Evolutionary conservation across 495 filamentous ascomycete genomes (phyloP).

Genomic region (Cercophora scortea): DNA sequence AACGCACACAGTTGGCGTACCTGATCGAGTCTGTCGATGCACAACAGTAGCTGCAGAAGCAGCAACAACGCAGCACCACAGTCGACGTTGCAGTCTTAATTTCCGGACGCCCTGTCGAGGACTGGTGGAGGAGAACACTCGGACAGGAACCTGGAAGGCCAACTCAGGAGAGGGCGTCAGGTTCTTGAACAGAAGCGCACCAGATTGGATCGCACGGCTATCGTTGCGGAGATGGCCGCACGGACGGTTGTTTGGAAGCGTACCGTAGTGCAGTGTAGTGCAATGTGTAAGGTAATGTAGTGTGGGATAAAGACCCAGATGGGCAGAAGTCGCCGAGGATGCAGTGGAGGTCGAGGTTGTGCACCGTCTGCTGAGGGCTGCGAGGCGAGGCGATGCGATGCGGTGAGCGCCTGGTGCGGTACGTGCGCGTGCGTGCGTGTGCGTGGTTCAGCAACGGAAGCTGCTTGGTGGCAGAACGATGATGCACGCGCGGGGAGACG

Average conservation of each 20-base stretch:
- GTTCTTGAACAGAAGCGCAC: not conserved
- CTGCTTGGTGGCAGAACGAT: too few relatives aligned
- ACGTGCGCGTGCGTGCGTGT: too few relatives aligned
- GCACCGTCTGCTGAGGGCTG: too few relatives aligned
- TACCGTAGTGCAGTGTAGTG: not conserved
- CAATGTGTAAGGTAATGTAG: not conserved
- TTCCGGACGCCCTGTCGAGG: conserved; percentile 14
- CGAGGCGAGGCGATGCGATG: too few relatives aligned
- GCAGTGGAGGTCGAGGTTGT: too few relatives aligned
- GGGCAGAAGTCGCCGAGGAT: not conserved
- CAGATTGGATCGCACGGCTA: not conserved
- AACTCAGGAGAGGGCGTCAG: conserved; percentile 1
- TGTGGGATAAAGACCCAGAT: not conserved
- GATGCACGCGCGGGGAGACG: too few relatives aligned
- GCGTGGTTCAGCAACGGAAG: too few relatives aligned
- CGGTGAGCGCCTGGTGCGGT: too few relatives aligned
- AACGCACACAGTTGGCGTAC: conserved; percentile 1
- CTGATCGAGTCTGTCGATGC: conserved; percentile 6
- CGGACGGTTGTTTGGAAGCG: conserved; percentile 3
- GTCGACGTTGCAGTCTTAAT: conserved; percentile 23
- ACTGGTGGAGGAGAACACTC: too few relatives aligned
- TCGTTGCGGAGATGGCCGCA: conserved; percentile 1
- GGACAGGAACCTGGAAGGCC: not conserved
- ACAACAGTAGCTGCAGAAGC: too few relatives aligned
- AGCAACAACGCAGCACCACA: too few relatives aligned